Evolutionary conservation across 805 yeast species (phyloP).

Genomic region (Brettanomyces custersianus): DNA sequence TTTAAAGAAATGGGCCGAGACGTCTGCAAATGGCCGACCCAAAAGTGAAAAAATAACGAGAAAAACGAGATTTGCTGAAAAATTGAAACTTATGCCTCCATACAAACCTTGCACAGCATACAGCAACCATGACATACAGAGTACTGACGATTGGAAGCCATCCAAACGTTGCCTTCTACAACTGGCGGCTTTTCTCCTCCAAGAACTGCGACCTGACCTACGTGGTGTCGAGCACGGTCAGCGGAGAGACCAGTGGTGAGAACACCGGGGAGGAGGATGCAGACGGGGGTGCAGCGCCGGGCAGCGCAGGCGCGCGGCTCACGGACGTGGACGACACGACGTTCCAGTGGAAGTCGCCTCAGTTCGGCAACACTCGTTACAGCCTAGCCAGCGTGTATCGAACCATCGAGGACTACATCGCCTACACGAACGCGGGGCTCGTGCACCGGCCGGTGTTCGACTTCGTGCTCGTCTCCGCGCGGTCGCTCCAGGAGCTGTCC

Average conservation of each 20-base stretch:
- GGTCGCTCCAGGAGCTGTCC: slow-evolving; percentile 44
- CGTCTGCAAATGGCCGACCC: no score
- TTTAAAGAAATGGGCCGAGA: no score
- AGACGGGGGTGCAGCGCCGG: background rate
- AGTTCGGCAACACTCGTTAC: slow-evolving; percentile 26
- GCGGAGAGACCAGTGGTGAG: no score
- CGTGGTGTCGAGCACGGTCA: slow-evolving; percentile 25
- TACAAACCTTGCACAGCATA: no score
- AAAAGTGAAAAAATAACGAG: no score
- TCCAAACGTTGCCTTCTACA: slow-evolving; percentile 51
- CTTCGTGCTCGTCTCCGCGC: slow-evolving; percentile 36
- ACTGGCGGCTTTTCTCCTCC: slow-evolving; percentile 46
- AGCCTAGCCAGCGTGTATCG: slow-evolving; percentile 12
- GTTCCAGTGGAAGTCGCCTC: slow-evolving; percentile 23
- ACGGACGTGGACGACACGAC: slow-evolving; percentile 2
- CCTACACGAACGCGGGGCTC: slow-evolving; percentile 2
- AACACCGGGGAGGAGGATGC: slow-evolving; percentile 1
- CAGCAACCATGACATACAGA: slow-evolving; percentile 8
- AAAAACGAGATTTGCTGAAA: no score
- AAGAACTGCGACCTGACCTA: slow-evolving; percentile 32
- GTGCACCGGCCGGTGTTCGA: slow-evolving; percentile 21
- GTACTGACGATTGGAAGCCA: slow-evolving; percentile 40
- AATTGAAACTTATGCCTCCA: no score
- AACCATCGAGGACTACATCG: slow-evolving; percentile 20
- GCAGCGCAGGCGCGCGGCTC: no score